Evolutionary conservation across 768 basidiomycete genomes (phyloP).

Genomic region (Pholiota conissans): DNA sequence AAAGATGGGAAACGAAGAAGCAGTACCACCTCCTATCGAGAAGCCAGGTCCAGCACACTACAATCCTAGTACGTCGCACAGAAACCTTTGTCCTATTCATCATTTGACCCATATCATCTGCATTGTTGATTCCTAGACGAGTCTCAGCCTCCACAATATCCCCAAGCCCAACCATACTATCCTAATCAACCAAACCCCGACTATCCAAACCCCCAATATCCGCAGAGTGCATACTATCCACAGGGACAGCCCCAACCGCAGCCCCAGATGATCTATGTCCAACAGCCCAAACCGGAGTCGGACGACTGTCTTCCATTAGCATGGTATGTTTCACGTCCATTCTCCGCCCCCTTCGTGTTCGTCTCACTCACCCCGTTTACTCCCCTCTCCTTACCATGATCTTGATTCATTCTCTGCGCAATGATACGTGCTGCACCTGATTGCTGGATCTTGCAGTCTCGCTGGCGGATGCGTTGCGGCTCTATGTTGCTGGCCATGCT

Average conservation of each 20-base stretch:
- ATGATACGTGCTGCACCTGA: background rate
- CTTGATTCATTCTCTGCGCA: background rate
- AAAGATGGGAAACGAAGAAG: background rate
- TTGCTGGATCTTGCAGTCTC: background rate
- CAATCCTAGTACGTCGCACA: conserved; percentile 10
- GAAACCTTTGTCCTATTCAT: background rate
- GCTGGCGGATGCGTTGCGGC: conserved; percentile 9
- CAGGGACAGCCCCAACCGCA: background rate
- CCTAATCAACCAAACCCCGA: conserved; percentile 5
- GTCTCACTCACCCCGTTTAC: no score
- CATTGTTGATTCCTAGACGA: background rate
- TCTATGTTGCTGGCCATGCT: conserved; percentile 17
- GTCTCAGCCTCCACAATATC: conserved; percentile 4
- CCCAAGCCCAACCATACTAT: conserved; percentile 8
- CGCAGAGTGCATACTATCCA: background rate
- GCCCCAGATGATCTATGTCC: background rate
- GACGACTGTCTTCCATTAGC: conserved; percentile 14
- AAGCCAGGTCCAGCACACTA: conserved; percentile 18
- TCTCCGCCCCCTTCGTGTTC: no score
- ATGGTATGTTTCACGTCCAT: conserved; percentile 13
- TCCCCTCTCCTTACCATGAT: no score
- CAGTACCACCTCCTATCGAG: background rate
- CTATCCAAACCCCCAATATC: conserved; percentile 11
- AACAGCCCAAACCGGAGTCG: conserved; percentile 5
- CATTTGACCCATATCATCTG: background rate